Conservation (phyloP, 768 basidiomycete genomes). For the Phallus indusiatus region DNA sequence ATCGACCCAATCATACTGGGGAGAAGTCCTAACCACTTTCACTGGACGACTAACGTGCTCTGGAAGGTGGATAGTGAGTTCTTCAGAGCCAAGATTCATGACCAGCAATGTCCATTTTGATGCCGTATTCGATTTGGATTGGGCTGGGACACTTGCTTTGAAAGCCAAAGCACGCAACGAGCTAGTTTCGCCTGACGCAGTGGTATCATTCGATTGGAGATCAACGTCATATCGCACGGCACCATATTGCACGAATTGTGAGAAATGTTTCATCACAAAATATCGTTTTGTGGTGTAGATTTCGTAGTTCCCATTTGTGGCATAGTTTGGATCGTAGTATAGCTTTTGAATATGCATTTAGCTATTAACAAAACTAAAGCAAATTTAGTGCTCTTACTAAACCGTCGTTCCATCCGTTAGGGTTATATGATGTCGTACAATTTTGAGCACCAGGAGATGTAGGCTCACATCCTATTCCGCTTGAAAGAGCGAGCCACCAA, state of each 20-base stretch:
- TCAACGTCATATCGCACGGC: neutral
- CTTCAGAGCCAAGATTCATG: neutral
- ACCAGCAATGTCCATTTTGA: neutral
- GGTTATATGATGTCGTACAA: constrained; percentile 28
- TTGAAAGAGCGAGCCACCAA: constrained; percentile 15
- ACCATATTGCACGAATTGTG: constrained; percentile 10
- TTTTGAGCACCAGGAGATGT: constrained; percentile 24
- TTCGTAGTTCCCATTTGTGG: constrained; percentile 11
- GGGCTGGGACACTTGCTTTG: neutral
- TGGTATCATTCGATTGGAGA: too few species aligned
- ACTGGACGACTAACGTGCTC: neutral
- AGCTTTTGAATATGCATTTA: constrained; percentile 15
- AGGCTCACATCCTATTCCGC: constrained; percentile 27
- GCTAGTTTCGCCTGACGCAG: neutral
- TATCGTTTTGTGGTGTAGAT: constrained; percentile 17
- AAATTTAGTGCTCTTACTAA: neutral
- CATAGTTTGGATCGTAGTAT: constrained; percentile 33
- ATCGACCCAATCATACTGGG: neutral
- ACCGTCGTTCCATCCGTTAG: constrained; percentile 34
- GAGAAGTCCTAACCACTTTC: neutral
- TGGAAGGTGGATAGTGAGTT: neutral
- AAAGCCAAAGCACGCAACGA: neutral
- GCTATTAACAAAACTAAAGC: neutral
- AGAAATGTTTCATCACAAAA: constrained; percentile 17
- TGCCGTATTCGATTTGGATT: too few species aligned